A percentile compares a stretch with the other conserved stretches of the same genome.
Conservation (phyloP, 495 filamentous ascomycete genomes). For the Hyaloscypha hepaticicola region DNA sequence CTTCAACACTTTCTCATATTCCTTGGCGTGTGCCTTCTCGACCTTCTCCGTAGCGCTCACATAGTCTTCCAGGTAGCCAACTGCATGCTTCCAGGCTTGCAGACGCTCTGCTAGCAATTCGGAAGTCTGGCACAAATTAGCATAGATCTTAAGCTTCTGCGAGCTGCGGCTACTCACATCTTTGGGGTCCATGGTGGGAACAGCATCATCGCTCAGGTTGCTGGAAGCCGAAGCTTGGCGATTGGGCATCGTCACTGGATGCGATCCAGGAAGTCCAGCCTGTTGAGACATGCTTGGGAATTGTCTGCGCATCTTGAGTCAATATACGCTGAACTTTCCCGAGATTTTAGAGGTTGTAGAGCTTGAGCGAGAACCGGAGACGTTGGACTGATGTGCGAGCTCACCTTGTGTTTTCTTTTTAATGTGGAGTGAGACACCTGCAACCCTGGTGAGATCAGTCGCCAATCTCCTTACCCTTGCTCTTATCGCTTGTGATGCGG, state of each 20-base stretch:
- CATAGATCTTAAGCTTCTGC: conserved; percentile 7
- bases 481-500: background rate
- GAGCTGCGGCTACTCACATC: conserved; percentile 51
- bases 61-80: conserved; percentile 87
- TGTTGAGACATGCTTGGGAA: conserved; percentile 23
- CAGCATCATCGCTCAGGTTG: conserved; percentile 55
- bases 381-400: background rate
- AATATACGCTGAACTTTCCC: background rate
- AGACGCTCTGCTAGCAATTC: conserved; percentile 80
- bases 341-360: background rate
- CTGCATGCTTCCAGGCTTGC: conserved; percentile 93
- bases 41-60: conserved; percentile 78
- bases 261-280: conserved; percentile 21
- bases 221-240: conserved; percentile 55
- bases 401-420: conserved; percentile 1
- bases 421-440: background rate
- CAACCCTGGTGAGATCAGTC: conserved; percentile 1
- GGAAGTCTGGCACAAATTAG: conserved; percentile 54
- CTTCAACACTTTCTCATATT: conserved; percentile 94
- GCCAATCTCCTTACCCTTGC: background rate
- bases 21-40: conserved; percentile 81
- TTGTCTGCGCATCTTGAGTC: conserved; percentile 24
- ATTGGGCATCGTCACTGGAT: conserved; percentile 45
- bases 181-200: conserved; percentile 76
- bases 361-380: background rate